Evolutionary conservation across 2,329 filamentous ascomycete genomes (phyloP).

Genomic region (Fusarium papillatum): DNA sequence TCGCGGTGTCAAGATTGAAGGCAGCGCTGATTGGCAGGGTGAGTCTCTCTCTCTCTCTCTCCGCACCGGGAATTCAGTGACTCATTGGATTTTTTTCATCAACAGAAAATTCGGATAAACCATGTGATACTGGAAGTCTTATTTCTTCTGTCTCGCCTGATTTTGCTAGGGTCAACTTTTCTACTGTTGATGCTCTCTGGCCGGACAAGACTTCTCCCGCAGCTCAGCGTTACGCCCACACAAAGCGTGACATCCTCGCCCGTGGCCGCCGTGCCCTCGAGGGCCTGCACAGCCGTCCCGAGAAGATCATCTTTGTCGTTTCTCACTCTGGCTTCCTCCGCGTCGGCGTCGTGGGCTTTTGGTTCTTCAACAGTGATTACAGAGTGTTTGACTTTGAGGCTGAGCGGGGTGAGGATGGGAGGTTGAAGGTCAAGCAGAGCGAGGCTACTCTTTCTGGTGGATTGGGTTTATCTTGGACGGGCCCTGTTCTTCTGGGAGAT

Average conservation of each 20-base stretch:
- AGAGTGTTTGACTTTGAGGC: conserved; percentile 70
- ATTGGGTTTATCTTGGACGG: conserved; percentile 50
- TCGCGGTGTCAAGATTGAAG: conserved; percentile 65
- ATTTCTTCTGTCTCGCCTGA: conserved; percentile 57
- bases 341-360: conserved; percentile 66
- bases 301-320: conserved; percentile 75
- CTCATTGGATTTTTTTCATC: background rate
- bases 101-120: conserved; percentile 65
- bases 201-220: conserved; percentile 71
- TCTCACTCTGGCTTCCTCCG: conserved; percentile 75
- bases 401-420: conserved; percentile 41
- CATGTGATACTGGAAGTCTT: conserved; percentile 73
- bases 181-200: conserved; percentile 68
- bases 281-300: conserved; percentile 64
- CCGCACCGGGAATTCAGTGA: background rate
- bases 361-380: conserved; percentile 74
- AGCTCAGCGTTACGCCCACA: conserved; percentile 65
- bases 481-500: conserved; percentile 54
- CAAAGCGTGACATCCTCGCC: conserved; percentile 63
- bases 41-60: conserved; percentile 12
- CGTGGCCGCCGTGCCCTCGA: conserved; percentile 66
- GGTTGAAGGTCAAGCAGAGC: conserved; percentile 59
- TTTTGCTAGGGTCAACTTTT: conserved; percentile 71
- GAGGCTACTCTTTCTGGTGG: conserved; percentile 53
- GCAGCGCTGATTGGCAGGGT: conserved; percentile 77